Conservation (phyloP, 1,139 yeast species). For the Diutina mesorugosa region DNA sequence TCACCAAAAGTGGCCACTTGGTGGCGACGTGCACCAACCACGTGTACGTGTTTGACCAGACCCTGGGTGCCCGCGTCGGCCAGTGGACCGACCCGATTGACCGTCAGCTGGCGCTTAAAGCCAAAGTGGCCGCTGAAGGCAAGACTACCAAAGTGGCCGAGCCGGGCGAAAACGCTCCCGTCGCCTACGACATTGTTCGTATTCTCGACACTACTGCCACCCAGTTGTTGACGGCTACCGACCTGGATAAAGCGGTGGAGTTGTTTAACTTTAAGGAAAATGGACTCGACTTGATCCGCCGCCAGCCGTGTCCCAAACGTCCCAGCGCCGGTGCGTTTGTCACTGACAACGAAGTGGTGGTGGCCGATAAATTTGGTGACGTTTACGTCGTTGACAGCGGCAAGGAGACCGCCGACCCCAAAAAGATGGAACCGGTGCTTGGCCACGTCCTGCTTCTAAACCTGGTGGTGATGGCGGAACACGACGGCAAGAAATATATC, state of each 20-base stretch:
- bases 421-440: slow-evolving; percentile 47
- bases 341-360: slow-evolving; percentile 37
- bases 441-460: slow-evolving; percentile 98
- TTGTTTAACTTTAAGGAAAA: slow-evolving; percentile 30
- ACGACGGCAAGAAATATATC: slow-evolving; percentile 37
- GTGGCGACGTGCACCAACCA: slow-evolving; percentile 47
- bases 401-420: slow-evolving; percentile 21
- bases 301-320: slow-evolving; percentile 78
- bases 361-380: slow-evolving; percentile 96
- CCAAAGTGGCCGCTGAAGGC: slow-evolving; percentile 5
- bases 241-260: slow-evolving; percentile 72
- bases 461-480: slow-evolving; percentile 38
- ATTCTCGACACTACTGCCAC: slow-evolving; percentile 42
- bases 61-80: slow-evolving; percentile 25
- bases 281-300: slow-evolving; percentile 41
- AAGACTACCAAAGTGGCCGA: slow-evolving; percentile 39
- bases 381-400: slow-evolving; percentile 46
- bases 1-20: slow-evolving; percentile 29
- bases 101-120: slow-evolving; percentile 15
- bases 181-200: slow-evolving; percentile 52
- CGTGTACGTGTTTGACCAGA: slow-evolving; percentile 33
- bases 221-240: slow-evolving; percentile 58
- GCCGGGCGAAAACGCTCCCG: slow-evolving; percentile 61
- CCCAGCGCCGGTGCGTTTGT: slow-evolving; percentile 72
- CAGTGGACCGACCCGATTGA: slow-evolving; percentile 49